Base-by-base conservation (phyloP, 108 stramenopile genomes). In the Cyclotella kingstonii region DNA sequence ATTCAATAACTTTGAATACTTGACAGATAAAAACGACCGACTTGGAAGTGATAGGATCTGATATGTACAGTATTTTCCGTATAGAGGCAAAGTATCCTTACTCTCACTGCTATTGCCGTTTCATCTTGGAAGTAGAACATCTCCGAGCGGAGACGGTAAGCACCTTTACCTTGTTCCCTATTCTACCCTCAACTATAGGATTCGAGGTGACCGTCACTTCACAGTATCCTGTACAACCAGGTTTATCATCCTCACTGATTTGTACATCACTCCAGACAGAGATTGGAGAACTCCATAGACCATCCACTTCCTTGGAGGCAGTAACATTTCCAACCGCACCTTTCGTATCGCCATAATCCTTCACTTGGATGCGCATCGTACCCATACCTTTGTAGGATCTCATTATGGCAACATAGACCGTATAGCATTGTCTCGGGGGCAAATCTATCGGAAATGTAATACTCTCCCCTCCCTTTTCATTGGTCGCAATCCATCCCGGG, bases 111-210 rank as follows among this genome's bases (percentile, higher is more conserved):
- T 44, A 44, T 23, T 48, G n/a, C n/a, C n/a, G n/a, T n/a, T 12
- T 27, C 23, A 48, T 9, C 4, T 25, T 48, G 7, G 25, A 33
- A 1, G 25, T 26, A 14, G 68, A 46, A 56, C 81, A 82, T 43
- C 46, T 63, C 18, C 77, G 53, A 18, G 71, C 82, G 0, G 77
- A 69, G 9, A 78, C 50, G 10, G 82, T 77, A 40, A 83, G 55
- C n/a, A 83, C 19, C 40, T 83, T 83, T 21, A 83, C 82, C 47
- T 83, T 83, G 61, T 83, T 83, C 19, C 82, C 79, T 25, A 50
- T 25, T 35, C 82, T 66, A 12, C 76, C 82, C 8, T 15, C 36
- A 5, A 78, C 38, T 15, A 49, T 43, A 21, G 80, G 76, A 39
- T 81, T 47, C 5, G 77, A 79, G 34, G 31, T 52, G 21, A 81